Evolutionary conservation across 352 stramenopile genomes (phyloP), one percentile per base, ranked within the genome.

Genomic region (Globisporangium takayamanum): DNA sequence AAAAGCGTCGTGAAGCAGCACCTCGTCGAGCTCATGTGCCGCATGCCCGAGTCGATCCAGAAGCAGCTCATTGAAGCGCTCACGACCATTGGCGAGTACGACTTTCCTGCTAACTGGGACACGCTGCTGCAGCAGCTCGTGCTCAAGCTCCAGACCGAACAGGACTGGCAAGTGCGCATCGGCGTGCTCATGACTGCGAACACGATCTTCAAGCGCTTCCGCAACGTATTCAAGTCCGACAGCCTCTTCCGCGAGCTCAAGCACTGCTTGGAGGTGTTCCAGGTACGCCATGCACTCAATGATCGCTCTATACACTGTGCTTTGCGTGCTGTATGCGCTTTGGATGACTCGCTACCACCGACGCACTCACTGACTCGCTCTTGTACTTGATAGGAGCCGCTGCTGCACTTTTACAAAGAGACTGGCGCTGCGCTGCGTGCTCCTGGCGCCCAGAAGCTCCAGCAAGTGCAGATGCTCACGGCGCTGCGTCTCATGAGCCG

Each of bases 21-120:
- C 72, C 78, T 99, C n/a, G 96, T 99, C 28, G 88, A 98, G 44
- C 87, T 99, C 59, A 99, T 99, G 96, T 99, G 93, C 65, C 92
- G 86, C 37, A 95, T 97, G 68, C 95, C 96, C 51, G 77, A 94
- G 62, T 74, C 67, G 54, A 82, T 99, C 60, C 92, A 98, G 76
- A 83, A 89, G 50, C 97, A 99, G 73, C 90, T 99, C 57, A 96
- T 93, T 37, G 97, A 99, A 68, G 86, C 95, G 49, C 94, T 99
- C 54, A 88, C 91, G 28, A 96, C 98, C 50, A 98, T 99, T 68
- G 91, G 94, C 57, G 83, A 96, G 57, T 89, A 95, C 61, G 98
- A 99, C 65, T 99, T 99, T 68, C 97, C 97, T 0, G 67, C 81
- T 28, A 84, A 98, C n/a, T 99, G 98, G 98, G 72, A 88, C 39